Percentiles rank a stretch among this genome's conserved stretches.
Evolutionary conservation across 805 yeast genomes (phyloP).

Genomic region (Wickerhamomyces rabaulensis): DNA sequence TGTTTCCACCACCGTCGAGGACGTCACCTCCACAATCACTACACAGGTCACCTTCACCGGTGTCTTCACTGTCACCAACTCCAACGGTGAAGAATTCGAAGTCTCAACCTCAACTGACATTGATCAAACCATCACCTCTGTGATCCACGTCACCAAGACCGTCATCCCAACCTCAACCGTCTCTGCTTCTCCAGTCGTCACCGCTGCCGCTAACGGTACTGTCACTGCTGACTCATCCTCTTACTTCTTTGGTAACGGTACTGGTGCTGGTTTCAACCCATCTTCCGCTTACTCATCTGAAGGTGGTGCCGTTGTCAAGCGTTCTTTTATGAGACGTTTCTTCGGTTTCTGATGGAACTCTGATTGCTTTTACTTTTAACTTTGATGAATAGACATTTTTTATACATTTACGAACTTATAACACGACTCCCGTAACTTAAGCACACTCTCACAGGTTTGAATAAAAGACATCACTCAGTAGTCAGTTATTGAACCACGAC

Average conservation of each 20-base stretch:
- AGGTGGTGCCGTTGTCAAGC: not conserved
- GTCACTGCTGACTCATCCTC: not conserved
- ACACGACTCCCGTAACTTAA: too few species aligned
- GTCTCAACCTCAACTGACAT: constrained; percentile 20
- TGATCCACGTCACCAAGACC: constrained; percentile 16
- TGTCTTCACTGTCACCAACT: constrained; percentile 21
- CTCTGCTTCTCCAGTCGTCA: constrained; percentile 24
- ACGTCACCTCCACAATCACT: constrained; percentile 9
- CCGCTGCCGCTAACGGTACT: not conserved
- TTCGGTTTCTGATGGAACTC: not conserved
- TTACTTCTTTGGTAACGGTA: not conserved
- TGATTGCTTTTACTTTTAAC: too few species aligned
- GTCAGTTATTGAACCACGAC: too few species aligned
- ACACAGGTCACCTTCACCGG: constrained; percentile 17
- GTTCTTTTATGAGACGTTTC: not conserved
- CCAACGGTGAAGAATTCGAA: constrained; percentile 20
- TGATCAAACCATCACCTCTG: constrained; percentile 20
- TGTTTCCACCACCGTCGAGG: not conserved
- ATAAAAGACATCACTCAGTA: too few species aligned
- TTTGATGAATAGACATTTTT: too few species aligned
- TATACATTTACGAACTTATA: not conserved
- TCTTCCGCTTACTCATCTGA: not conserved
- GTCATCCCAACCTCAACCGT: constrained; percentile 22
- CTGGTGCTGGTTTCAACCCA: not conserved
- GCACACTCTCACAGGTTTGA: too few species aligned